Base-by-base conservation (phyloP, 768 basidiomycete genomes). In the Pleurotus ostreatus region DNA sequence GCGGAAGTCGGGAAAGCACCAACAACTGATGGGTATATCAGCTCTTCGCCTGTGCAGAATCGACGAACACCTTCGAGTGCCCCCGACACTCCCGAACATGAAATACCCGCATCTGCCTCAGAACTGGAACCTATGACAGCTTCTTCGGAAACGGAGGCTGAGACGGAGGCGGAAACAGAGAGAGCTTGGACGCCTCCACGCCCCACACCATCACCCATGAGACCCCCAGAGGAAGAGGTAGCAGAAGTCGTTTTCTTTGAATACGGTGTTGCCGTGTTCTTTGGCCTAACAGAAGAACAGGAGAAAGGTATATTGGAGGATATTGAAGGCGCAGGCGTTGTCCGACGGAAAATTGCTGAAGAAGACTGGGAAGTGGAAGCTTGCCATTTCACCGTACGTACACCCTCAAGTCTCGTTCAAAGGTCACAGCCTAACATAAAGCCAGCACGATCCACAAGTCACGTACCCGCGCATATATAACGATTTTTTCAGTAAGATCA, bases 221-320 rank as follows among this genome's bases (percentile, higher is more conserved):
- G 59, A 16, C 16, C 63, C 3, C 54, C 57, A 0, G 78, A 80
- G 16, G 80, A 82, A 7, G 78, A 82, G 13, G 75, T 87, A 37
- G 89, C 84, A 0, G 89, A 92, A 64, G 87, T 79, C 0, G 78
- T 92, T 6, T 90, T 92, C 67, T 92, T 93, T 57, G 81, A 85
- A 37, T 92, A 96, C 66, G 95, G 95, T 15, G 95, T 97, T 1
- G 84, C 83, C 0, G 94, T 97, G 0, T 97, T 97, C 70, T 94
- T 94, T 67, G 95, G 95, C 1, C 76, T 98, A 53, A 70, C 78
- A 2, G 93, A 94, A 65, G 66, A 71, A 3, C 85, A 95, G 65
- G 95, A 98, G 72, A 78, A 76, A 57, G 83, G 84, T 60, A 85
- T 98, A 43, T 68, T 98, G 43, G 94, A 96, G 56, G 95, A 98